Conservation (phyloP, 1,284 basidiomycete species). For the Leccinum insigne region DNA sequence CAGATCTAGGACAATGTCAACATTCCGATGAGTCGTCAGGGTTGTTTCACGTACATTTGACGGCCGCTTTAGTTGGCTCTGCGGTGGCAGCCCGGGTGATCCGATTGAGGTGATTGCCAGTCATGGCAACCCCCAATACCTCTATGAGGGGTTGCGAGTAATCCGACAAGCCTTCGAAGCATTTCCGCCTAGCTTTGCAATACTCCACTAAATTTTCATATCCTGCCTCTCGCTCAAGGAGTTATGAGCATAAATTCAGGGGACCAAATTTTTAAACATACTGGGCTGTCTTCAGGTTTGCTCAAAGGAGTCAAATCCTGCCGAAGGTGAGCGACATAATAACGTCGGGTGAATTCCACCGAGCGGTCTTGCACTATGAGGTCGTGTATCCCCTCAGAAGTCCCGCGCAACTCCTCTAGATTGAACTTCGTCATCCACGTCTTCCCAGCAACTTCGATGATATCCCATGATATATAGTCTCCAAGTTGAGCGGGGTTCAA, state of each 20-base stretch:
- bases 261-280: slow-evolving; percentile 37
- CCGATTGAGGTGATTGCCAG: slow-evolving; percentile 58
- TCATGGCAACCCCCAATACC: slow-evolving; percentile 50
- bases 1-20: slow-evolving; percentile 50
- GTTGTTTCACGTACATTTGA: slow-evolving; percentile 49
- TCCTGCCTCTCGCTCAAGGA: slow-evolving; percentile 53
- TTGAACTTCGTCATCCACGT: slow-evolving; percentile 53
- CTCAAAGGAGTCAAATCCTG: slow-evolving; percentile 71
- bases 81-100: slow-evolving; percentile 37
- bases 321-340: slow-evolving; percentile 55
- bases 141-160: slow-evolving; percentile 72
- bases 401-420: slow-evolving; percentile 38
- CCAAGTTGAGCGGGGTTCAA: slow-evolving; percentile 39
- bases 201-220: slow-evolving; percentile 64
- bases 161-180: slow-evolving; percentile 61
- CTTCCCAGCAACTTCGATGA: slow-evolving; percentile 50
- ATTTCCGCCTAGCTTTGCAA: slow-evolving; percentile 57
- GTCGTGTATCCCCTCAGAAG: slow-evolving; percentile 51
- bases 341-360: slow-evolving; percentile 75
- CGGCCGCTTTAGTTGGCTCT: slow-evolving; percentile 39
- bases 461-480: slow-evolving; percentile 62
- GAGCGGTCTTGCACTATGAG: slow-evolving; percentile 72
- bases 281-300: slow-evolving; percentile 62
- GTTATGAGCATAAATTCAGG: slow-evolving; percentile 14
- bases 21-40: slow-evolving; percentile 23